Evolutionary conservation across 2,329 filamentous ascomycete genomes (phyloP).

Genomic region (Coniochaeta pulveracea): DNA sequence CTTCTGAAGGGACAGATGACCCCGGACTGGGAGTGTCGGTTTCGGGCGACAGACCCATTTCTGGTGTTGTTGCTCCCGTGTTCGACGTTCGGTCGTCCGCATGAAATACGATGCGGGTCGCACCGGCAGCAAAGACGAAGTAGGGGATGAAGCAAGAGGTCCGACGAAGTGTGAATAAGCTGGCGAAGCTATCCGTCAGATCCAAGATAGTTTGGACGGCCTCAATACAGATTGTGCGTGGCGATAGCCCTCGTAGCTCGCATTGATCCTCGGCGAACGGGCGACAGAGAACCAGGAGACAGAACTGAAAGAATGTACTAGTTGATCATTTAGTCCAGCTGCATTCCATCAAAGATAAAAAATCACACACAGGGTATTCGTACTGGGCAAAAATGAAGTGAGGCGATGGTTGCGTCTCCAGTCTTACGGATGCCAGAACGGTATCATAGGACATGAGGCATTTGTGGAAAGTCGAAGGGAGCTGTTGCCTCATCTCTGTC

Average conservation of each 20-base stretch:
- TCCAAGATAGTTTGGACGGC: conserved; percentile 20
- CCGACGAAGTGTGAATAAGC: conserved; percentile 17
- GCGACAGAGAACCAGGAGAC: conserved; percentile 5
- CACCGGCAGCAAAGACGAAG: conserved; percentile 13
- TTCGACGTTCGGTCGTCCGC: neutral
- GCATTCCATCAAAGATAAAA: too few species aligned
- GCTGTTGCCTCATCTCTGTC: neutral
- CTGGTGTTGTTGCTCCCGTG: neutral
- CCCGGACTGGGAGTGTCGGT: too few species aligned
- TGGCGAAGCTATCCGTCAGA: conserved; percentile 17
- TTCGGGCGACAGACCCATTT: neutral
- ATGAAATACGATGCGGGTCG: neutral
- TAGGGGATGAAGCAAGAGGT: conserved; percentile 20
- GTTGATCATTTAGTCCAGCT: neutral
- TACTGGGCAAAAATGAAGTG: conserved; percentile 5
- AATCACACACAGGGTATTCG: too few species aligned
- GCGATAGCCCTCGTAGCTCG: conserved; percentile 7
- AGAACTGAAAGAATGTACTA: conserved; percentile 8
- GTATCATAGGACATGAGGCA: conserved; percentile 6
- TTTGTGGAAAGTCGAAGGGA: conserved; percentile 3
- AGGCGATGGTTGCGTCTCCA: conserved; percentile 1
- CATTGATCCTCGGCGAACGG: conserved; percentile 1
- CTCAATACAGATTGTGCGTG: conserved; percentile 18
- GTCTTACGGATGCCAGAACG: neutral
- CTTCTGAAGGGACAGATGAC: too few species aligned